Evolutionary conservation across 1,284 basidiomycete species (phyloP).

Genomic region (Leccinum fallax): DNA sequence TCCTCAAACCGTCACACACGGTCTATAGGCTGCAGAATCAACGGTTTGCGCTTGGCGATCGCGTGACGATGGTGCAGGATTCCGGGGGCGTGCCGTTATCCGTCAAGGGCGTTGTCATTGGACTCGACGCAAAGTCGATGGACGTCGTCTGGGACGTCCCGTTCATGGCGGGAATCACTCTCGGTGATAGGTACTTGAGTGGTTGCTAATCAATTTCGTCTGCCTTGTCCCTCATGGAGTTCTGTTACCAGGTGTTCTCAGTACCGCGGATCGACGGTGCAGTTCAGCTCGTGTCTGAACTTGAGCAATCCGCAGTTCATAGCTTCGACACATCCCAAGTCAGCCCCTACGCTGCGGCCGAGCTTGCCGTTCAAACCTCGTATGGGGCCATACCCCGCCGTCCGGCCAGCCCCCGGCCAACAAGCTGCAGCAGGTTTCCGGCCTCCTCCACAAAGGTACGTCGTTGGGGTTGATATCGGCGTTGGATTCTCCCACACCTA

Average conservation of each 20-base stretch:
- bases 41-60: slow-evolving; percentile 89
- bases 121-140: slow-evolving; percentile 83
- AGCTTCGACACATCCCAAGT: slow-evolving; percentile 42
- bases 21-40: slow-evolving; percentile 91
- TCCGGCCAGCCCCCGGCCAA: slow-evolving; percentile 45
- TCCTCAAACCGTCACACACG: slow-evolving; percentile 92
- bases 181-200: slow-evolving; percentile 73
- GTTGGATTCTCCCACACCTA: not conserved
- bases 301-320: slow-evolving; percentile 77
- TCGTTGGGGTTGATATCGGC: not conserved
- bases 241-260: slow-evolving; percentile 71
- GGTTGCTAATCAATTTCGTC: not conserved
- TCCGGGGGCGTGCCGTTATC: slow-evolving; percentile 91
- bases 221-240: not conserved
- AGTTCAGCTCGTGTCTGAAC: slow-evolving; percentile 86
- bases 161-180: slow-evolving; percentile 90
- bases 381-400: slow-evolving; percentile 64
- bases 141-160: slow-evolving; percentile 97
- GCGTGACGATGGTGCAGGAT: slow-evolving; percentile 95
- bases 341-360: slow-evolving; percentile 42
- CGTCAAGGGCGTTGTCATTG: slow-evolving; percentile 93
- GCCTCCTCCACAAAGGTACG: slow-evolving; percentile 12
- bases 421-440: not conserved
- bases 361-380: slow-evolving; percentile 62
- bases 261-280: slow-evolving; percentile 86